Conservation (phyloP, 1,284 basidiomycete genomes). For the Phellinidium pouzarii region DNA sequence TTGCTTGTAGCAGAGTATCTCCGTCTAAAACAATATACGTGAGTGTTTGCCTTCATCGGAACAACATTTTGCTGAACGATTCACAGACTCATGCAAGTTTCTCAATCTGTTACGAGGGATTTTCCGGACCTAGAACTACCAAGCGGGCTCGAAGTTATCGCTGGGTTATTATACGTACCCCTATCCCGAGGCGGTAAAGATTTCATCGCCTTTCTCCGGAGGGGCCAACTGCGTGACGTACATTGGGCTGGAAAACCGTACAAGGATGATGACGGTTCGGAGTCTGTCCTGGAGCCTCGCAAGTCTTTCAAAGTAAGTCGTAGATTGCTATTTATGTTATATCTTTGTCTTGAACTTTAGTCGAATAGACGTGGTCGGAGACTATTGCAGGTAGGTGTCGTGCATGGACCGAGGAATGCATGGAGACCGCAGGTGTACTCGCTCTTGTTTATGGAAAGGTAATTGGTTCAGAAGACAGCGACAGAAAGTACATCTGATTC, state of each 20-base stretch:
- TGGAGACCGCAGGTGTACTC: constrained; percentile 84
- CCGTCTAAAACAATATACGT: constrained; percentile 72
- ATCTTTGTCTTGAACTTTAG: neutral
- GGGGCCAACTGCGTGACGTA: constrained; percentile 67
- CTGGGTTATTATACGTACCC: constrained; percentile 77
- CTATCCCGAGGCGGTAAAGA: constrained; percentile 65
- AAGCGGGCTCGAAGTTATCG: constrained; percentile 64
- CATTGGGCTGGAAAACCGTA: constrained; percentile 79
- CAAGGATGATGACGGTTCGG: constrained; percentile 35
- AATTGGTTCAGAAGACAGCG: neutral
- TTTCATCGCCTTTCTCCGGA: constrained; percentile 80
- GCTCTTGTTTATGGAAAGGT: constrained; percentile 79
- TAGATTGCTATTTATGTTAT: neutral
- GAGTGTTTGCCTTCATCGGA: constrained; percentile 24
- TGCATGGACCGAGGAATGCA: constrained; percentile 81
- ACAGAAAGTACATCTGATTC: neutral
- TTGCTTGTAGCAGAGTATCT: constrained; percentile 81
- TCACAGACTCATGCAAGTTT: constrained; percentile 50
- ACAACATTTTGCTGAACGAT: constrained; percentile 6
- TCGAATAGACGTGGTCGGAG: constrained; percentile 60
- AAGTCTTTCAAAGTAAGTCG: constrained; percentile 61
- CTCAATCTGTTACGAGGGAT: constrained; percentile 64
- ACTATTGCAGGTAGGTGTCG: constrained; percentile 67
- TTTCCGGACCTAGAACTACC: constrained; percentile 73
- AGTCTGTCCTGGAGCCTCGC: constrained; percentile 58